Evolutionary conservation across 2,329 filamentous ascomycete genomes (phyloP), one percentile per base, ranked within the genome.

Genomic region (Periconia macrospinosa): DNA sequence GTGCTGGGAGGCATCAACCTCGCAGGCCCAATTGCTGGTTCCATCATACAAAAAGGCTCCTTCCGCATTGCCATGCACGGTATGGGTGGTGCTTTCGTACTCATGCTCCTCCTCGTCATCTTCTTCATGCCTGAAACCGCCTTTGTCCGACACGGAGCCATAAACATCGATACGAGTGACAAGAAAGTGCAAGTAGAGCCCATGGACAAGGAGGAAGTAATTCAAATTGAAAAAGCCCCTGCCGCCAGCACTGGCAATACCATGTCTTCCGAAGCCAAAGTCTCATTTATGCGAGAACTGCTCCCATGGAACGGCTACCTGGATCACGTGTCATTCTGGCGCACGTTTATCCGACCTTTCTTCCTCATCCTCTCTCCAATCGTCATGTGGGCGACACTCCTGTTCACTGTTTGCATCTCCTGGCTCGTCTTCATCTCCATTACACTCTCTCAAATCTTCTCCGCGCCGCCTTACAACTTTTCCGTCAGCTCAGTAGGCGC

Each of bases 331-430:
- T 62, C 62, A 3, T 65, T 62, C 40, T 66, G 60, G 60, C 45
- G 60, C 15, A 63, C 60, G 2, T 41, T 65, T 0, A 41, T 66
- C 11, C 59, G 62, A 1, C 63, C 63, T 1, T 66, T 65, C 41
- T 48, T 60, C 7, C 18, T 59, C 23, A 49, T 65, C 17, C 23
- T 51, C 3, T 62, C 59, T 27, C 62, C 63, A 15, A 56, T 61
- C 3, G 63, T 66, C 13, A 56, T 60, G 49, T 66, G 62, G 62
- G 63, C 60, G 2, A 65, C 62, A 10, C 49, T 66, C 18, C 50
- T 65, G 6, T 66, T 65, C 50, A 66, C 63, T 0, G 61, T 61
- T 18, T 63, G 62, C 41, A 62, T 66, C n/a, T 65, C 62, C n/a
- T 66, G 63, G 63, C 60, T 66, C 1, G 62, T 66, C 2, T 51